Evolutionary conservation across 495 filamentous ascomycete genomes (phyloP).

Genomic region (Lasiosphaeria ovina): DNA sequence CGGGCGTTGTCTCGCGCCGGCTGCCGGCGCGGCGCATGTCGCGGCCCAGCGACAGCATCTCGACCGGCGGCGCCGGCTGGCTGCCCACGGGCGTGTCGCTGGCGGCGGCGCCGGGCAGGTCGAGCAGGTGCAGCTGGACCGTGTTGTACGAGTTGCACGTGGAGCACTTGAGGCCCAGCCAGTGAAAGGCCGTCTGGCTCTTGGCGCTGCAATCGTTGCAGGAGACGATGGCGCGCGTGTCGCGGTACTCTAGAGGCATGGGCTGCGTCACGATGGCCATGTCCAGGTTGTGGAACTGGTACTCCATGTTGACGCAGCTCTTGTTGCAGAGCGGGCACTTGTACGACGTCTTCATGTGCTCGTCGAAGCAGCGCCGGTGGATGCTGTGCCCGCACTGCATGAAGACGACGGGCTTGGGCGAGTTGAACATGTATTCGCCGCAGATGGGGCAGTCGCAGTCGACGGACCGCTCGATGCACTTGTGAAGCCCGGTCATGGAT

Average conservation of each 20-base stretch:
- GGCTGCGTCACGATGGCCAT: constrained; percentile 82
- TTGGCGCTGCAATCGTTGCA: constrained; percentile 95
- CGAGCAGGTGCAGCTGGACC: constrained; percentile 61
- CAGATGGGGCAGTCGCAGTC: constrained; percentile 99
- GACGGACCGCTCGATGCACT: constrained; percentile 89
- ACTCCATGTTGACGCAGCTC: constrained; percentile 94
- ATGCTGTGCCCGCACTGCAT: constrained; percentile 97
- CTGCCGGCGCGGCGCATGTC: neutral
- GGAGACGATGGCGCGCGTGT: constrained; percentile 75
- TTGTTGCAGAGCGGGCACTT: constrained; percentile 93
- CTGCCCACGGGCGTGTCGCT: neutral
- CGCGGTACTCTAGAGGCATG: constrained; percentile 80
- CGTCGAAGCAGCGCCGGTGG: constrained; percentile 79
- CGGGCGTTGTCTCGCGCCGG: no score
- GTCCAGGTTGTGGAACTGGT: constrained; percentile 86
- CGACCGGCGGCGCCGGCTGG: neutral
- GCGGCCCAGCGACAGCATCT: neutral
- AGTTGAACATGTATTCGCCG: constrained; percentile 96
- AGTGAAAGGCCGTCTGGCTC: constrained; percentile 83
- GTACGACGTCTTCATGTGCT: constrained; percentile 83
- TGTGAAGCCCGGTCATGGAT: constrained; percentile 75
- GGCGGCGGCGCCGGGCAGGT: constrained; percentile 24
- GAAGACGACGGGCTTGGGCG: constrained; percentile 81
- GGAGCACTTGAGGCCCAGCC: constrained; percentile 88
- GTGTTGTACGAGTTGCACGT: constrained; percentile 86